Evolutionary conservation across 2,329 filamentous ascomycete species (phyloP).

Genomic region (Shiraia bambusicola): DNA sequence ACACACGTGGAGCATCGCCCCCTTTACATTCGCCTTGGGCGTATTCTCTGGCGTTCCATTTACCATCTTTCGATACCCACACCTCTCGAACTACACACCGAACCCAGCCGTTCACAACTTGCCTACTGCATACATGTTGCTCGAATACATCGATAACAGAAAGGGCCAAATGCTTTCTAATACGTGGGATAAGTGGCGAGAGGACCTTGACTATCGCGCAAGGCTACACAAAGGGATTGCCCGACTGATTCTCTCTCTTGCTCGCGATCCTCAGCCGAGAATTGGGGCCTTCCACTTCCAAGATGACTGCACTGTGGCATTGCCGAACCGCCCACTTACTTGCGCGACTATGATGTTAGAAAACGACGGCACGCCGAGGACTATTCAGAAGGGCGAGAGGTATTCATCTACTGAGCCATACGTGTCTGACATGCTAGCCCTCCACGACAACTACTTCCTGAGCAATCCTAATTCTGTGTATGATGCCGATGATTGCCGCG

Average conservation of each 20-base stretch:
- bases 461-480: constrained; percentile 23
- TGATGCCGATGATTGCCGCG: constrained; percentile 22
- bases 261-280: constrained; percentile 17
- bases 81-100: constrained; percentile 1
- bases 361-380: constrained; percentile 36
- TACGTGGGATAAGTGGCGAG: not conserved
- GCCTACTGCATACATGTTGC: constrained; percentile 2
- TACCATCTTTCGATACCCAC: constrained; percentile 3
- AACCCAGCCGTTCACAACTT: constrained; percentile 1
- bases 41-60: too few species aligned
- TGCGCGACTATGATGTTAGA: constrained; percentile 31
- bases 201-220: constrained; percentile 1
- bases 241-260: constrained; percentile 24
- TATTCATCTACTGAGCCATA: constrained; percentile 25
- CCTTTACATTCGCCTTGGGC: too few species aligned
- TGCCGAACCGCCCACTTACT: constrained; percentile 37
- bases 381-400: constrained; percentile 32
- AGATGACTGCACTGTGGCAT: constrained; percentile 34
- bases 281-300: constrained; percentile 26
- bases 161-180: constrained; percentile 4
- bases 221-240: constrained; percentile 3
- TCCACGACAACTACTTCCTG: constrained; percentile 31
- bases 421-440: constrained; percentile 21
- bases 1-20: too few species aligned
- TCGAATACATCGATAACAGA: constrained; percentile 1